These are phyloP conservation scores for Pistacia atlantica DNA, from an alignment of 345 rosid species.

Conservation along the genomic window DNA sequence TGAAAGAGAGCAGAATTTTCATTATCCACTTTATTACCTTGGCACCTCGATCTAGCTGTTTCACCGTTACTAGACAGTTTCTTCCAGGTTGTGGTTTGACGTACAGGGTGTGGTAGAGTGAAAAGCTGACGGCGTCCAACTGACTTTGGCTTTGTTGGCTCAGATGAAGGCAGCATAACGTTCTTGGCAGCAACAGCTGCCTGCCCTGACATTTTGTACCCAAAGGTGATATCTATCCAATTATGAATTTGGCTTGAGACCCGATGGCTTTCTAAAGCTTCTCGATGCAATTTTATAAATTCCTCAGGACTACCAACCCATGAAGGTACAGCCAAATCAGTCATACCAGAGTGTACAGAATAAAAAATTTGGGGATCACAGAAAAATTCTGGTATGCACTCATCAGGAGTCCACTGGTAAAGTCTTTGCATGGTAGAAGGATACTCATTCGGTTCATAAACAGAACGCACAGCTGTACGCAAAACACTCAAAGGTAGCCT, in stretches of 20 bases:
- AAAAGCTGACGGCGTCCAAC: conserved; percentile 91
- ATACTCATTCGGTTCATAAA: conserved; percentile 96
- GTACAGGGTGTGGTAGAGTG: conserved; percentile 70
- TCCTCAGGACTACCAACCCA: conserved; percentile 88
- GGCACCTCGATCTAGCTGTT: conserved; percentile 34
- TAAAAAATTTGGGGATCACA: conserved; percentile 74
- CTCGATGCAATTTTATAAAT: conserved; percentile 80
- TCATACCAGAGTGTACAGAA: conserved; percentile 81
- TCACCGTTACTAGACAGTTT: conserved; percentile 28
- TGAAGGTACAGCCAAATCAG: conserved; percentile 84
- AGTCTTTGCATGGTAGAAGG: conserved; percentile 94
- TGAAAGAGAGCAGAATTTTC: conserved; percentile 46
- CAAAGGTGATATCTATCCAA: conserved; percentile 92
- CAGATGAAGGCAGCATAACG: conserved; percentile 89
- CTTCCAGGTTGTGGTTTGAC: conserved; percentile 42
- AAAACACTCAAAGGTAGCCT: conserved; percentile 87
- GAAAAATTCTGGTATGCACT: conserved; percentile 95
- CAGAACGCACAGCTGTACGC: conserved; percentile 87
- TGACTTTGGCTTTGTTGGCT: conserved; percentile 63
- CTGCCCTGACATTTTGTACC: conserved; percentile 89
- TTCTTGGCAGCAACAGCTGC: conserved; percentile 92
- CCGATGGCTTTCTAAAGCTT: conserved; percentile 78
- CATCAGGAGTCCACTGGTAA: conserved; percentile 99
- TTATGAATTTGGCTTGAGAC: conserved; percentile 78
- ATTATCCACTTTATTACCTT: conserved; percentile 40